These are phyloP conservation scores for Pythium aquatile DNA, from an alignment of 352 stramenopile species.

Conservation along the genomic window DNA sequence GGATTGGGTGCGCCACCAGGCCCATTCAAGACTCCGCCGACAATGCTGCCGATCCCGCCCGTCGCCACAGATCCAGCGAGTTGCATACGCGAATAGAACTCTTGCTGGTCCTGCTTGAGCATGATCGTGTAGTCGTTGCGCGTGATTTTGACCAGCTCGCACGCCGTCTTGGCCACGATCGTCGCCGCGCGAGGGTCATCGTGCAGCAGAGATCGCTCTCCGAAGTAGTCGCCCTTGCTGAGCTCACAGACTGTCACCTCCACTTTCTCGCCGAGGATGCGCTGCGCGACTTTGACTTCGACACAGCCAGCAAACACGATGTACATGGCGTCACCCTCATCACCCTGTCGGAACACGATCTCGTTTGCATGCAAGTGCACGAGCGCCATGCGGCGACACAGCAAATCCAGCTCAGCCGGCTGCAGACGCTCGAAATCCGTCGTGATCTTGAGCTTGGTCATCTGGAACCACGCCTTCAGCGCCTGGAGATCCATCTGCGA, in stretches of 20 bases:
- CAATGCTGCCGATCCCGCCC: background rate
- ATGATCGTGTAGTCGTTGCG: slow-evolving; percentile 71
- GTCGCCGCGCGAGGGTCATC: slow-evolving; percentile 64
- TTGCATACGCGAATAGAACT: slow-evolving; percentile 65
- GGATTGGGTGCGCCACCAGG: background rate
- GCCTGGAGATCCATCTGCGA: slow-evolving; percentile 58
- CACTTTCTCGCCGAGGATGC: slow-evolving; percentile 55
- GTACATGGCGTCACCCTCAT: slow-evolving; percentile 74
- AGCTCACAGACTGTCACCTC: slow-evolving; percentile 71
- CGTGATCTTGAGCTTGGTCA: slow-evolving; percentile 73
- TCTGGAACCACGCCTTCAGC: slow-evolving; percentile 72
- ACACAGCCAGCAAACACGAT: slow-evolving; percentile 63
- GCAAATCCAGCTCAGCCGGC: slow-evolving; percentile 52
- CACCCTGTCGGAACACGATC: slow-evolving; percentile 63
- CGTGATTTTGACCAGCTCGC: slow-evolving; percentile 65
- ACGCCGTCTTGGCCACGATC: slow-evolving; percentile 48
- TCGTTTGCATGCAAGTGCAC: slow-evolving; percentile 49
- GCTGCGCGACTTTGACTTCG: slow-evolving; percentile 60
- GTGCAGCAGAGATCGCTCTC: slow-evolving; percentile 59
- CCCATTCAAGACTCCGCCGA: too few species aligned
- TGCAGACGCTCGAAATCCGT: slow-evolving; percentile 67
- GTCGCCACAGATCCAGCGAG: slow-evolving; percentile 32
- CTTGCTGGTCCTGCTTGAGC: slow-evolving; percentile 69
- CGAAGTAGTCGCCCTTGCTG: slow-evolving; percentile 69
- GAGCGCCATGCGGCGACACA: slow-evolving; percentile 60